Evolutionary conservation across 1,139 yeast species (phyloP), one percentile per base, ranked within the genome.

Genomic region (Wickerhamomyces sp.): DNA sequence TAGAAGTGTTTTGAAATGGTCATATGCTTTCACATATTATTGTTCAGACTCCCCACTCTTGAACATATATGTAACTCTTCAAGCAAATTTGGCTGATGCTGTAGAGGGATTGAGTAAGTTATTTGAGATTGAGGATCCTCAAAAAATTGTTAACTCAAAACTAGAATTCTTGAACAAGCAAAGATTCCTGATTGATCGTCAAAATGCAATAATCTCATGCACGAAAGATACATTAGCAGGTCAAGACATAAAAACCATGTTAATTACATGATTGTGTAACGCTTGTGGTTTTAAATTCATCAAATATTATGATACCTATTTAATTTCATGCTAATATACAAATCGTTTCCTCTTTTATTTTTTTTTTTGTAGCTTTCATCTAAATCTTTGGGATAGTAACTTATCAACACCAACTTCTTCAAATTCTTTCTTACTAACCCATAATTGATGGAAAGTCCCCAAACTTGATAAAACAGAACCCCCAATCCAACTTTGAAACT

Each of bases 371-470:
- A 4, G 23, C 23, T 18, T 33, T 13, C 30, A 84, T 66, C 93
- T 80, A 63, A 85, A 85, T 67, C 94, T 75, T 60, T 82, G 89
- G 50, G 76, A 75, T 53, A 85, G 72, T 39, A 91, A 75, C 63
- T 90, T 80, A 46, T 87, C 94, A 10, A 84, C 79, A 10, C 99
- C 99, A 29, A 84, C 93, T 63, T 93, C 99, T 52, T 89, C 89
- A 59, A 86, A 89, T 66, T 93, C 99, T 56, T 80, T 81, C 63
- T 83, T 85, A 39, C 94, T 87, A 4, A 93, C 96, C 98, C 99
- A 93, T 69, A 87, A 72, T 66, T 93, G 99, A 64, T 93, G 99
- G 73, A 93, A 93, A 2, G 97, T 90, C 29, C 99, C 99, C 59
- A 93, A 73, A 45, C 96, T 85, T 5, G 96, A 84, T 48, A 93